Percentiles rank a stretch among this genome's conserved stretches.
Conservation (phyloP, 2,329 filamentous ascomycete species). For the Cercospora sp. region DNA sequence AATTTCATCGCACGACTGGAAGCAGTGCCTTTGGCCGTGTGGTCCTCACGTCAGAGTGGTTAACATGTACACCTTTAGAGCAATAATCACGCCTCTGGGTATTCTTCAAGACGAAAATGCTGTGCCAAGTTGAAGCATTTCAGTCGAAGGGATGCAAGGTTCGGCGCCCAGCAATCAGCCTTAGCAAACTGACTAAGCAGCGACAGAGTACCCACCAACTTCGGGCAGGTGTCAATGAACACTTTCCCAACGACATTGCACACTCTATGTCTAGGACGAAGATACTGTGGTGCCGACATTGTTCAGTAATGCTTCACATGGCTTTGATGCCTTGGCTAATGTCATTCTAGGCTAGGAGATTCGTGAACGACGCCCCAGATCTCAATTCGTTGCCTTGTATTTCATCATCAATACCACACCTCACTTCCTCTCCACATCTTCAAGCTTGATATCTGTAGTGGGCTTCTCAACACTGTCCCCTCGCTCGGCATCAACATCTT, state of each 20-base stretch:
- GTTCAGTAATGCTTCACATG: not conserved
- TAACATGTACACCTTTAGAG: not conserved
- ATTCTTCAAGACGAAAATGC: not conserved
- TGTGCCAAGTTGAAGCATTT: not conserved
- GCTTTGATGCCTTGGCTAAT: not conserved
- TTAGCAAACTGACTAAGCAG: not conserved
- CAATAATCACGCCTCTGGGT: not conserved
- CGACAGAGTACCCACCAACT: not conserved
- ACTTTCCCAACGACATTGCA: not conserved
- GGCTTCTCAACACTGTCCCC: slow-evolving; percentile 17
- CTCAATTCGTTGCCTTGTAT: not conserved
- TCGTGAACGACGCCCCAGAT: not conserved
- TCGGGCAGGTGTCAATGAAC: not conserved
- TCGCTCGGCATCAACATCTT: slow-evolving; percentile 22
- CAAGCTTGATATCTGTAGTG: slow-evolving; percentile 13
- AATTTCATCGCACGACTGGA: not conserved
- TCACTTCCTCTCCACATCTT: slow-evolving; percentile 20
- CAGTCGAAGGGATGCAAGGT: not conserved
- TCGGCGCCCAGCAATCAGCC: not conserved
- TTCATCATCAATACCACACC: not conserved
- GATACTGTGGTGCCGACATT: not conserved
- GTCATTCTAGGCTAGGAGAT: not conserved
- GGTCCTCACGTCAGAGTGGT: not conserved
- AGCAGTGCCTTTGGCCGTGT: not conserved
- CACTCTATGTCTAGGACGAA: not conserved